Conservation (phyloP, 805 yeast species). For the Saccharomycopsis selenospora region DNA sequence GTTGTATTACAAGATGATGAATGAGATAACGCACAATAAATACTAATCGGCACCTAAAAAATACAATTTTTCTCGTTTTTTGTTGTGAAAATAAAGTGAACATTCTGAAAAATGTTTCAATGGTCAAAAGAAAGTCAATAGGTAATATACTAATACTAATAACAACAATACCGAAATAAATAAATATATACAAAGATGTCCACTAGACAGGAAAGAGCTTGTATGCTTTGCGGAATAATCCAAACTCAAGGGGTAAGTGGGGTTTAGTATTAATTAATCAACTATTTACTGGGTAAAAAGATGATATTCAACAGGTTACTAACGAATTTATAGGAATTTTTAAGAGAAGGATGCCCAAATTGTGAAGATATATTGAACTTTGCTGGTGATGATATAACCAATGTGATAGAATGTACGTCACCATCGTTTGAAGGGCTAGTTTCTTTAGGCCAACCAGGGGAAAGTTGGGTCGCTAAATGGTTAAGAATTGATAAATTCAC, state of each 20-base stretch:
- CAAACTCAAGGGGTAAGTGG: conserved; percentile 60
- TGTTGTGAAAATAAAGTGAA: too few relatives aligned
- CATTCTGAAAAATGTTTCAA: too few relatives aligned
- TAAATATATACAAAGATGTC: conserved; percentile 28
- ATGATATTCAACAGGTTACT: background rate
- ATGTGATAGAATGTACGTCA: conserved; percentile 86
- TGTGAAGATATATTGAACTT: conserved; percentile 83
- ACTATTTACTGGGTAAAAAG: conserved; percentile 18
- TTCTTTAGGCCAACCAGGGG: conserved; percentile 76
- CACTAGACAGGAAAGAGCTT: conserved; percentile 78
- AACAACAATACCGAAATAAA: too few relatives aligned
- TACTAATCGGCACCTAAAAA: too few relatives aligned
- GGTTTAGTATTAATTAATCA: background rate
- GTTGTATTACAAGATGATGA: too few relatives aligned
- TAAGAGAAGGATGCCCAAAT: conserved; percentile 89
- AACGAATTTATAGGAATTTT: conserved; percentile 41
- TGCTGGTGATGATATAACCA: conserved; percentile 71
- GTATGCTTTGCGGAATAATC: conserved; percentile 93
- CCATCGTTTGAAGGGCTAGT: conserved; percentile 95
- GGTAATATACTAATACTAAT: too few relatives aligned
- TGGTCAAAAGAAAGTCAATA: too few relatives aligned
- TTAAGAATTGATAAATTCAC: conserved; percentile 80
- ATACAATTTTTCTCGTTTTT: too few relatives aligned
- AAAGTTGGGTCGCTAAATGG: conserved; percentile 97
- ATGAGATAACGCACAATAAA: too few relatives aligned